Base-by-base conservation (phyloP, 2,329 filamentous ascomycete genomes). In the Aspergillus novoparasiticus region DNA sequence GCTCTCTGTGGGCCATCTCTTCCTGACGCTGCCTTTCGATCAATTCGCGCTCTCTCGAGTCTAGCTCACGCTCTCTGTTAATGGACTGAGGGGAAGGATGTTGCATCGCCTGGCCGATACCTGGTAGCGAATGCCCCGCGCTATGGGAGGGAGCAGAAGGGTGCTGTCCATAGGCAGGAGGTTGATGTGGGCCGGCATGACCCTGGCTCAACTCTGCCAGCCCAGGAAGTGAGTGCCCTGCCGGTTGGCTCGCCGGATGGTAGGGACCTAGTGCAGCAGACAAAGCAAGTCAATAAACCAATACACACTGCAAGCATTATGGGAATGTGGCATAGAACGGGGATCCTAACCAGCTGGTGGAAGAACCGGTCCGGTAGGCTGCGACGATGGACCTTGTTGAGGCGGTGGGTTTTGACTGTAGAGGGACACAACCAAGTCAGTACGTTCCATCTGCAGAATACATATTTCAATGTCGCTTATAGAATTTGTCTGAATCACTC, bases 1-100 rank as follows among this genome's bases (percentile, higher is more conserved):
- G 82, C 67, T 88, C 85, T 62, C 85, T 80, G 65, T 86, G 84
- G 61, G 79, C 81, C 68, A 84, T 79, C 64, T 88, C 86, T 69
- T 89, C 86, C 74, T 89, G 78, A 68, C 81, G 75, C 72, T 82
- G 81, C 68, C 79, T 72, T 66, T 81, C 79, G 21, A 80, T 72
- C 60, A 82, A 75, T 57, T 86, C 83, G 76, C 87, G 82, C 77
- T 85, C 82, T 74, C 83, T 66, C 32, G 85, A 82, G 68, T 88
- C 85, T 61, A 85, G 81, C 69, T 80, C 78, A 36, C 77, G 78
- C 59, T 80, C 78, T 64, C 79, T 74, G 67, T 80, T 78, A 62
- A 82, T 61, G 63, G 77, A 69, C 69, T 81, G 73, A 19, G 79
- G 75, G 60, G 78, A 78, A 46, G 79, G 72, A 57, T 80, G 78